Evolutionary conservation across 2,329 filamentous ascomycete genomes (phyloP).

Genomic region (Lanzia echinophila): DNA sequence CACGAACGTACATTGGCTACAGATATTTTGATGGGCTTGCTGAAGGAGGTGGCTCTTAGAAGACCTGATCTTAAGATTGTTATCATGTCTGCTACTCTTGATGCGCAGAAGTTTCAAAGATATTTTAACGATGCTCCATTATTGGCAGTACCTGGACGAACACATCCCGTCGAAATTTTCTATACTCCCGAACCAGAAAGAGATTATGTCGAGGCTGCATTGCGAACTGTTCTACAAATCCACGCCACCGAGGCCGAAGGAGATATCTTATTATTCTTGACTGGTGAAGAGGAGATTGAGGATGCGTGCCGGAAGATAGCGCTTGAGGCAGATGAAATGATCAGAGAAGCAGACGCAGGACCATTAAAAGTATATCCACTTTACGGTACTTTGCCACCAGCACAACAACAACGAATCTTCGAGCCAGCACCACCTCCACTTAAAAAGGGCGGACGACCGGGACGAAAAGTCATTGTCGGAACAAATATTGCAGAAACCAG

Average conservation of each 20-base stretch:
- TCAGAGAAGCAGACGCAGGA: conserved; percentile 83
- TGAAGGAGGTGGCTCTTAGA: conserved; percentile 81
- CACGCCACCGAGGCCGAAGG: conserved; percentile 89
- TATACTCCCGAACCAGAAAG: conserved; percentile 95
- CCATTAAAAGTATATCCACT: conserved; percentile 87
- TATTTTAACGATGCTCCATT: conserved; percentile 96
- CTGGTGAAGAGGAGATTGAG: conserved; percentile 97
- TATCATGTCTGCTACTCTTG: conserved; percentile 96
- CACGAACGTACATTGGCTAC: conserved; percentile 97
- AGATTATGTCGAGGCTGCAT: conserved; percentile 92
- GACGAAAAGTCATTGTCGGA: conserved; percentile 88
- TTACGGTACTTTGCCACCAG: conserved; percentile 86
- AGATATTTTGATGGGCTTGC: conserved; percentile 91
- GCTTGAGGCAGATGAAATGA: conserved; percentile 86
- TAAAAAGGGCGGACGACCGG: conserved; percentile 71
- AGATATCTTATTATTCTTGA: conserved; percentile 90
- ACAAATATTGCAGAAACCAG: conserved; percentile 98
- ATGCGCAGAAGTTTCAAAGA: conserved; percentile 94
- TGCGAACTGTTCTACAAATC: conserved; percentile 93
- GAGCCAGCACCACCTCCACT: conserved; percentile 73
- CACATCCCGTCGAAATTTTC: conserved; percentile 95
- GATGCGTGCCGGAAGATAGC: conserved; percentile 89
- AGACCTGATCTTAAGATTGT: conserved; percentile 93
- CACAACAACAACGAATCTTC: conserved; percentile 93
- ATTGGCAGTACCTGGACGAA: conserved; percentile 88